Evolutionary conservation across 345 rosid genomes (phyloP).

Genomic region (Sonneratia alba): DNA sequence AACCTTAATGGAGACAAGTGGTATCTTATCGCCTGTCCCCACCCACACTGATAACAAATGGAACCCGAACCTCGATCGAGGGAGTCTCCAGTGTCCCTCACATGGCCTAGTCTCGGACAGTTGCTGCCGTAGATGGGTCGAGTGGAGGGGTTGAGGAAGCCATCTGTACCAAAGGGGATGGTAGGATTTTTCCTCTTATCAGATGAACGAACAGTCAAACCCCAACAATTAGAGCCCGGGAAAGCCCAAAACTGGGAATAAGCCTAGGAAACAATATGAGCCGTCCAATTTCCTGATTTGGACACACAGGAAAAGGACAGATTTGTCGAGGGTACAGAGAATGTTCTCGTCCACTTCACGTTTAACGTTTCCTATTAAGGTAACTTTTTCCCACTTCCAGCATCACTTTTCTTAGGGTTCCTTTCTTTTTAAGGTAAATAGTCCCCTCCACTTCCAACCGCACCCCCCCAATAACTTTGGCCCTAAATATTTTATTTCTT

Average conservation of each 20-base stretch:
- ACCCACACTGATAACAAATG: neutral
- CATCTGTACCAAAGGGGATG: no score
- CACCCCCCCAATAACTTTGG: no score
- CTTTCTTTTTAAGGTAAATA: neutral
- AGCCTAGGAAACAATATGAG: slow-evolving; percentile 12
- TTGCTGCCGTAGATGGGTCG: no score
- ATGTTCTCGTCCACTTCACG: slow-evolving; percentile 6
- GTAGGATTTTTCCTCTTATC: no score
- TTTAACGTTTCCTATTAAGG: slow-evolving; percentile 32
- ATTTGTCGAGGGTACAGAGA: neutral
- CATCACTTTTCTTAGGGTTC: neutral
- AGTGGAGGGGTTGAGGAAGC: no score
- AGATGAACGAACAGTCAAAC: no score
- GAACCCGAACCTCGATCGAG: neutral
- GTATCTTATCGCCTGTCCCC: slow-evolving; percentile 11
- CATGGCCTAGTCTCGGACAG: no score
- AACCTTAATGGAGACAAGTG: slow-evolving; percentile 32
- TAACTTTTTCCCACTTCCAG: slow-evolving; percentile 7
- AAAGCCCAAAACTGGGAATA: neutral
- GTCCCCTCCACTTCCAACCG: no score
- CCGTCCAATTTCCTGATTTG: slow-evolving; percentile 19
- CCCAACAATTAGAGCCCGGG: no score
- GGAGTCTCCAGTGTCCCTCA: neutral
- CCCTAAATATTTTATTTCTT: no score
- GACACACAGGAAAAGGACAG: neutral